Percentiles rank a stretch among this genome's conserved stretches.
phyloP scores from a whole-genome alignment of 441 rosid genomes.

The Lepidium campestre region DNA sequence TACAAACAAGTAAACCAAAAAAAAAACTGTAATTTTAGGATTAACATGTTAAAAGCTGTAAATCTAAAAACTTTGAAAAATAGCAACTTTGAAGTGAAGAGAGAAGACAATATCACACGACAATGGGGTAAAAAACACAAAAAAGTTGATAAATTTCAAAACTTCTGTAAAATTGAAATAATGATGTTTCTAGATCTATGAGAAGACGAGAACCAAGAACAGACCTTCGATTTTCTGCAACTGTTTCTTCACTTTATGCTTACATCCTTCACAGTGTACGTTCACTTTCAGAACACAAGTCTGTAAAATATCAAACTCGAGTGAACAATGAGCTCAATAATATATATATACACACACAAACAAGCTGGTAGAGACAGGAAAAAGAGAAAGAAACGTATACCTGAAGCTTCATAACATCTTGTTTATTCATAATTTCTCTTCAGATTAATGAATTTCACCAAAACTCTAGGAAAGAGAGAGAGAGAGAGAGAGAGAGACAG shows the following conservation, averaged over 20 bases:
- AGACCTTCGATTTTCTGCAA: constrained; percentile 78
- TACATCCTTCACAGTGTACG: constrained; percentile 92
- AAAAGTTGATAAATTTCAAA: neutral
- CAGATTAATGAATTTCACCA: neutral
- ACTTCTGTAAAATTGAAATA: neutral
- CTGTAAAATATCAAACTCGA: constrained; percentile 38
- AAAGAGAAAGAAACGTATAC: constrained; percentile 30
- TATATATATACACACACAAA: neutral
- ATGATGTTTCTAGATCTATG: no score
- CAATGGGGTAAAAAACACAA: neutral
- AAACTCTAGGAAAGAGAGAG: neutral
- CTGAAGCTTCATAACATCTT: constrained; percentile 78
- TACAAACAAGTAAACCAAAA: no score
- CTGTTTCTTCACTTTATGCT: constrained; percentile 68
- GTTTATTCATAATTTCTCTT: constrained; percentile 51
- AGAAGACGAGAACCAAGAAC: neutral
- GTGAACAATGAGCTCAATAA: neutral
- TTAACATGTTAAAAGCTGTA: neutral
- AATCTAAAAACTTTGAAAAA: neutral
- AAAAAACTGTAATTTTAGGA: neutral
- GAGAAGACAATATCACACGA: neutral
- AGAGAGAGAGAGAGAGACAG: neutral
- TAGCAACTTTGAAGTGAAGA: neutral
- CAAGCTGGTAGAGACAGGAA: neutral
- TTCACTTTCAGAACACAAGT: constrained; percentile 83